Evolutionary conservation across 1,284 basidiomycete species (phyloP), one percentile per base, ranked within the genome.

Genomic region (Sporisorium scitamineum): DNA sequence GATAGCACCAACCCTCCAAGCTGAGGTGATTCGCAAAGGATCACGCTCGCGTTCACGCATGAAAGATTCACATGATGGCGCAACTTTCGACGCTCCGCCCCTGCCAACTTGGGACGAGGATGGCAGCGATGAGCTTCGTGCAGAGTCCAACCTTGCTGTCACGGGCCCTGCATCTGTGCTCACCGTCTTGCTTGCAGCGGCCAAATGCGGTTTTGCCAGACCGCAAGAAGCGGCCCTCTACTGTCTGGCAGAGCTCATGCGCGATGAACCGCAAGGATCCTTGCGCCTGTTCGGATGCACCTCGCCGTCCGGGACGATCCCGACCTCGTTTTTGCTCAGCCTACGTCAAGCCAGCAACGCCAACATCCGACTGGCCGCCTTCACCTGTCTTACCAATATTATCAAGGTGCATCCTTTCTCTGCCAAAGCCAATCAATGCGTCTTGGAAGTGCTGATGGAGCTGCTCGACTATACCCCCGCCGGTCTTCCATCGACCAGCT

Each of bases 181-280:
- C 50, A 54, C 50, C 14, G 62, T 74, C 2, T 51, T 84, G 9
- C 63, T 84, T 26, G 69, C 71, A 8, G 72, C 66, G 18, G 72
- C 78, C 10, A 78, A 81, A 54, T 79, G 70, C n/a, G 69, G 71
- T 16, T 76, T 73, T 45, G 57, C 68, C 53, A 81, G 80, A 51
- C 65, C 71, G 7, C 81, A 81, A 39, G 82, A 84, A 54, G 79
- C 80, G 1, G 76, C 79, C 2, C 64, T 84, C 2, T 76, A 79
- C 71, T 70, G 73, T 1, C 64, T 83, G 26, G 63, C 78, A 44
- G 82, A 80, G 54, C 54, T 82, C 22, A 68, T 61, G 8, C 69
- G 64, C 14, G 79, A 78, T 18, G 62, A 71, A 41, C 59, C 62
- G 8, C 61, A 68, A n/a, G 67, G 70, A 1, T 77, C 64, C 1